Evolutionary conservation across 352 stramenopile genomes (phyloP).

Genomic region (Sclerospora graminicola): DNA sequence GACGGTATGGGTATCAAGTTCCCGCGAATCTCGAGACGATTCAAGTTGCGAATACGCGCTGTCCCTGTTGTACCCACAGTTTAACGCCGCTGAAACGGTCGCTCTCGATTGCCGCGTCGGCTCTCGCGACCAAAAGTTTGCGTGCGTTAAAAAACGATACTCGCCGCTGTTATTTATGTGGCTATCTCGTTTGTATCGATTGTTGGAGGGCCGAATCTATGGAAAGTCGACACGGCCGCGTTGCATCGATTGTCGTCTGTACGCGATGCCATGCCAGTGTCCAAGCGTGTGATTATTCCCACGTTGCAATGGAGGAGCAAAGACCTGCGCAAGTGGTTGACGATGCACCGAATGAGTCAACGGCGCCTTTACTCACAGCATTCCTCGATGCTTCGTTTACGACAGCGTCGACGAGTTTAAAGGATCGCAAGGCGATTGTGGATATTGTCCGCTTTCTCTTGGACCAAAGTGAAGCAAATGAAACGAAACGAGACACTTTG

Average conservation of each 20-base stretch:
- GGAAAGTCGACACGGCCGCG: slow-evolving; percentile 11
- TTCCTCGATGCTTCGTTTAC: slow-evolving; percentile 22
- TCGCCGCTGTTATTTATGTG: slow-evolving; percentile 16
- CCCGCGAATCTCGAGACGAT: slow-evolving; percentile 6
- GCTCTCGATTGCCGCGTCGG: slow-evolving; percentile 7
- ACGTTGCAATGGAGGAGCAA: slow-evolving; percentile 8
- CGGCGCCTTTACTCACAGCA: slow-evolving; percentile 14
- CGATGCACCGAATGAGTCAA: slow-evolving; percentile 5
- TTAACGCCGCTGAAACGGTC: slow-evolving; percentile 17
- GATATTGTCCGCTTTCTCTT: slow-evolving; percentile 18
- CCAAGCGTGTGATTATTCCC: slow-evolving; percentile 18
- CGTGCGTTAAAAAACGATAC: slow-evolving; percentile 12
- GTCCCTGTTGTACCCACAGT: slow-evolving; percentile 21
- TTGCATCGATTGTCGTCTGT: slow-evolving; percentile 17
- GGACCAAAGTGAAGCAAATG: background rate
- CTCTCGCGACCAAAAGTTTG: slow-evolving; percentile 8
- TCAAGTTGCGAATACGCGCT: slow-evolving; percentile 10
- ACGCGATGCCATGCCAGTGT: slow-evolving; percentile 12
- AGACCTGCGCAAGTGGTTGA: slow-evolving; percentile 11
- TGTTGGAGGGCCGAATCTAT: slow-evolving; percentile 19
- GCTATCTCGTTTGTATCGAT: slow-evolving; percentile 17
- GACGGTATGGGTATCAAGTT: slow-evolving; percentile 17
- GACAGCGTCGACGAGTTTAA: slow-evolving; percentile 1
- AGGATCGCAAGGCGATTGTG: slow-evolving; percentile 12
- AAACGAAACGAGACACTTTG: background rate